Base-by-base conservation (phyloP, 129 eudicot species). In the Flaveria trinervia region DNA sequence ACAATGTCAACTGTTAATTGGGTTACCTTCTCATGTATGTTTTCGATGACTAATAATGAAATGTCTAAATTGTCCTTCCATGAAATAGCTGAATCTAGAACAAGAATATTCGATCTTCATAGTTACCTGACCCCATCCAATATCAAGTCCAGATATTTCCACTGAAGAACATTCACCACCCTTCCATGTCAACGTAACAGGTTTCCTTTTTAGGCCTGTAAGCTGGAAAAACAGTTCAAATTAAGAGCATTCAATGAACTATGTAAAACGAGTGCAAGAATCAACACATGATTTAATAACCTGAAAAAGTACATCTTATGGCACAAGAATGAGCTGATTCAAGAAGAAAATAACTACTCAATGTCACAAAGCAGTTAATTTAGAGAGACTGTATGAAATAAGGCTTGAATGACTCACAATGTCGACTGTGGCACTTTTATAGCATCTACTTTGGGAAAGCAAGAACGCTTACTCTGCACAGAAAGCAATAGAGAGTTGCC, bases 51-150 rank as follows among this genome's bases (percentile, higher is more conserved):
- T 62, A 25, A 60, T 23, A 60, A 23, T 60, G 39, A 60, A 11
- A 60, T 0, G 14, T 23, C 36, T 60, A 12, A 60, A 3, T 23
- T 10, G 5, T 23, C 39, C 13, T 67, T 18, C 28, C n/a, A 60
- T 60, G 41, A 60, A 25, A 60, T 23, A 60, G 23, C 41, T 57
- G 65, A 57, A 57, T 11, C 67, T 5, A 15, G 1, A 60, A 25
- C 33, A 60, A 60, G 67, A 60, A 12, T 26, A 60, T 56, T 18
- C 13, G 71, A 28, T 28, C 64, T 59, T 69, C 50, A 66, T 64
- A 25, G 36, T 83, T 87, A 93, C 96, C 98, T 86, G 93, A 72
- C 98, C 96, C 98, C 97, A 93, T 43, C 98, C 97, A 70, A 93
- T 86, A 86, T 93, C 96, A 36, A 93, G 98, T 16, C 98, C 98